Base-by-base conservation (phyloP, 2,329 filamentous ascomycete species). In the Fusarium napiforme region DNA sequence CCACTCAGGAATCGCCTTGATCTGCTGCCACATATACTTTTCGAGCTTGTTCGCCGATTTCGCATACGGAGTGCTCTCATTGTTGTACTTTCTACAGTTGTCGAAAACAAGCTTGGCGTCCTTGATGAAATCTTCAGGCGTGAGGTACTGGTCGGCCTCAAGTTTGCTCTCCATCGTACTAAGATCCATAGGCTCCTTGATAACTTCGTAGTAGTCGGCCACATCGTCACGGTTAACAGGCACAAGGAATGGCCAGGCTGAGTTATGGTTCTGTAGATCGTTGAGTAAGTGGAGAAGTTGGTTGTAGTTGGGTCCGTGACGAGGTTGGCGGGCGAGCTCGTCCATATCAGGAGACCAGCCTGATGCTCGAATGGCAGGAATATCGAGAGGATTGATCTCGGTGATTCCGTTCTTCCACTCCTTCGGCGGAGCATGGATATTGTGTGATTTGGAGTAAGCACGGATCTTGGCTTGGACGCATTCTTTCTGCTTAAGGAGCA, bases 311-410 rank as follows among this genome's bases (percentile, higher is more conserved):
- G 96, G 96, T 1, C 96, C 96, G 80, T 98, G 96, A 40, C 96
- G 94, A 34, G 96, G 96, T 81, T 97, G 95, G 40, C 96, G 93
- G 4, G 96, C 95, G 28, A 99, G 88, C 81, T 97, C 95, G 83
- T 99, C 96, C 96, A 99, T 99, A 79, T 97, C 96, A 2, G 94
- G 93, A 2, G 94, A 97, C 96, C 96, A 99, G 71, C 96, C 96
- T 0, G 94, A 96, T 52, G 91, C 93, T 77, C 92, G 94, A 82
- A 99, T 98, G 19, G 96, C 95, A 23, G 93, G 89, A 73, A 98
- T 96, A 28, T 90, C 89, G 69, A 98, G 88, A 1, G 96, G 94
- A 79, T 99, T 93, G 79, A 98, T 97, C 60, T 91, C 85, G 37
- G 86, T 86, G 16, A 92, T 85, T 30, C 92, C 93, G 63, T 91